These are phyloP conservation scores for Pyrenopolyporus hunteri DNA, from an alignment of 495 filamentous ascomycete species.

Conservation along the genomic window DNA sequence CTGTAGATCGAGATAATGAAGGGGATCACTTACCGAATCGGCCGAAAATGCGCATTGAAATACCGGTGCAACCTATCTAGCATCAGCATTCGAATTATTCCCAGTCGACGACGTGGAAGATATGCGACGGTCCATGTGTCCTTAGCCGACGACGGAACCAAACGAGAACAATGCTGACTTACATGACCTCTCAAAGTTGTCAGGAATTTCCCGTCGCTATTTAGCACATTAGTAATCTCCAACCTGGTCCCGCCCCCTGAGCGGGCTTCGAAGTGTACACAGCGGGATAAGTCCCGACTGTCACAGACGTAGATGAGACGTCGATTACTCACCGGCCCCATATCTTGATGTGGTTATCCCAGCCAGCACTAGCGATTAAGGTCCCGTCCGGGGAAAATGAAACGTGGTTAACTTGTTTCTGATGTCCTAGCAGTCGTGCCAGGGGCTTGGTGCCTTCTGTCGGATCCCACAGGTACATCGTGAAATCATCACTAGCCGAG, in stretches of 20 bases:
- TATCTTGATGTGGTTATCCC: conserved; percentile 91
- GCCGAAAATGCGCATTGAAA: conserved; percentile 91
- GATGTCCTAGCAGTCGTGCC: conserved; percentile 87
- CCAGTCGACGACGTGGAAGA: background rate
- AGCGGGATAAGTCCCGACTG: background rate
- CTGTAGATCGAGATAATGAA: background rate
- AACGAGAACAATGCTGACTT: conserved; percentile 21
- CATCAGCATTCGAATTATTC: conserved; percentile 21
- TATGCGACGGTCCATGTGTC: background rate
- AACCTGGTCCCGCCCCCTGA: background rate
- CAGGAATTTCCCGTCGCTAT: conserved; percentile 76
- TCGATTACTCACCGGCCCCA: conserved; percentile 69
- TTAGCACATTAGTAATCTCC: conserved; percentile 21
- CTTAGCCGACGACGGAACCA: background rate
- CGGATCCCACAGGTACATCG: conserved; percentile 96
- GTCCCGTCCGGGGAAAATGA: conserved; percentile 89
- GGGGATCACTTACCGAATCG: conserved; percentile 61
- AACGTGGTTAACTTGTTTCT: conserved; percentile 95
- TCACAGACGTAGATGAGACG: background rate
- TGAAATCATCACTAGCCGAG: conserved; percentile 92
- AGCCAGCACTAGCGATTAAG: conserved; percentile 84
- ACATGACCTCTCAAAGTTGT: conserved; percentile 86
- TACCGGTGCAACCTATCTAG: conserved; percentile 70
- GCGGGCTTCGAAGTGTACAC: background rate
- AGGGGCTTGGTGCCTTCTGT: conserved; percentile 77